Percentiles rank a stretch among this genome's conserved stretches.
Evolutionary conservation across 2,329 filamentous ascomycete species (phyloP).

Genomic region (Escovopsis sp.): DNA sequence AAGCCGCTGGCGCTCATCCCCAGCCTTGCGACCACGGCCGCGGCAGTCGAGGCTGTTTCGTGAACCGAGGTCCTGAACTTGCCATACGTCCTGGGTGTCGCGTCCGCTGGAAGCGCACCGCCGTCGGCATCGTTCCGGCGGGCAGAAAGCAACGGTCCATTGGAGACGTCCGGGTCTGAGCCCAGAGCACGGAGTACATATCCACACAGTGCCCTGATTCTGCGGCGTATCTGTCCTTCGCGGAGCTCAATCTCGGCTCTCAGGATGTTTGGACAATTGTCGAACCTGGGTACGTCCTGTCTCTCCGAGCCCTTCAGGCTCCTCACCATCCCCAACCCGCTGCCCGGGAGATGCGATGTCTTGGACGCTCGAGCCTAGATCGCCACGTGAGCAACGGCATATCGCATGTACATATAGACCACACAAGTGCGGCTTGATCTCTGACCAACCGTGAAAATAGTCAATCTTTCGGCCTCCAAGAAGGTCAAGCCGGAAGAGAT

Average conservation of each 20-base stretch:
- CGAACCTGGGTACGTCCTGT: slow-evolving; percentile 4
- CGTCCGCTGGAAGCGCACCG: slow-evolving; percentile 1
- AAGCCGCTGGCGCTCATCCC: too few species aligned
- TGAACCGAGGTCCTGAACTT: too few species aligned
- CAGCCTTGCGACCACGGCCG: too few species aligned
- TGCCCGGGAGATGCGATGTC: too few species aligned
- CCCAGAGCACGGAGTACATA: too few species aligned
- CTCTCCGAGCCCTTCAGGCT: neutral
- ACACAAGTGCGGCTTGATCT: too few species aligned
- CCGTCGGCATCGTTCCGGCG: neutral
- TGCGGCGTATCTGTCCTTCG: neutral
- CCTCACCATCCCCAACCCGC: neutral
- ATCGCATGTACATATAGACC: too few species aligned
- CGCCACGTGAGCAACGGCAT: too few species aligned
- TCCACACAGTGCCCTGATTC: too few species aligned
- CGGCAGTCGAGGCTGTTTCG: too few species aligned
- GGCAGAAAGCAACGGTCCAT: too few species aligned
- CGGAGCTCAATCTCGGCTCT: neutral
- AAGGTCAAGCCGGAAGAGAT: slow-evolving; percentile 32
- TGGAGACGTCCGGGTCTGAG: neutral
- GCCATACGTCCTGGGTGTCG: neutral
- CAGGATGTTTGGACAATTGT: slow-evolving; percentile 6
- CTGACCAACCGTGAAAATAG: neutral
- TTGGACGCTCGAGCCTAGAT: too few species aligned
- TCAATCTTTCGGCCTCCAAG: slow-evolving; percentile 11